A percentile compares a stretch with the other conserved stretches of the same genome.
These are phyloP conservation scores for Pterula multifida DNA, from an alignment of 1,284 basidiomycete species.

Conservation along the genomic window DNA sequence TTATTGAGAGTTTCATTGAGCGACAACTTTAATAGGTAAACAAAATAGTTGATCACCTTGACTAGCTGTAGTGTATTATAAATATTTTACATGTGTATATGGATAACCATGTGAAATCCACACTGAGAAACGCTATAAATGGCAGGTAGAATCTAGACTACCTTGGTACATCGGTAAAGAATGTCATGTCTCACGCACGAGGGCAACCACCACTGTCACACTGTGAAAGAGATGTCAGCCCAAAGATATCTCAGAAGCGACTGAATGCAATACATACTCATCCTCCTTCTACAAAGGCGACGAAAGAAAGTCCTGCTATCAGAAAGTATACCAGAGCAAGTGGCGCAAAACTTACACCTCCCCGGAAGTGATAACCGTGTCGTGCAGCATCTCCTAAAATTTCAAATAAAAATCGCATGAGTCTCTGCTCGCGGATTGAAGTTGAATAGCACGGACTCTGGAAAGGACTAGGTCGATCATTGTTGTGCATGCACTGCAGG, in stretches of 20 bases:
- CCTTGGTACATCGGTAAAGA: neutral
- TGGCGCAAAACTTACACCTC: constrained; percentile 43
- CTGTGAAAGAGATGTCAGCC: constrained; percentile 18
- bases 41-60: neutral
- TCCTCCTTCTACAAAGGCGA: constrained; percentile 40
- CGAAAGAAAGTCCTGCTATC: constrained; percentile 10
- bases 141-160: neutral
- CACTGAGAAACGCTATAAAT: no score
- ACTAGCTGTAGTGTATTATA: neutral
- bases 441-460: constrained; percentile 34
- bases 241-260: constrained; percentile 6
- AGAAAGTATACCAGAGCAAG: neutral
- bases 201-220: constrained; percentile 48
- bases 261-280: constrained; percentile 31
- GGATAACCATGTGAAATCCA: no score
- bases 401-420: neutral
- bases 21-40: neutral
- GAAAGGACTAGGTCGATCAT: constrained; percentile 54
- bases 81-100: no score
- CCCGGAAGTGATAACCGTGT: constrained; percentile 50
- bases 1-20: constrained; percentile 74
- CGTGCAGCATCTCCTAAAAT: constrained; percentile 44
- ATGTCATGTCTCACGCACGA: constrained; percentile 39
- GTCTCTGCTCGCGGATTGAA: constrained; percentile 3
- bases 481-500: constrained; percentile 53